Evolutionary conservation across 1,139 yeast species (phyloP).

Genomic region (Wickerhamiella infanticola): DNA sequence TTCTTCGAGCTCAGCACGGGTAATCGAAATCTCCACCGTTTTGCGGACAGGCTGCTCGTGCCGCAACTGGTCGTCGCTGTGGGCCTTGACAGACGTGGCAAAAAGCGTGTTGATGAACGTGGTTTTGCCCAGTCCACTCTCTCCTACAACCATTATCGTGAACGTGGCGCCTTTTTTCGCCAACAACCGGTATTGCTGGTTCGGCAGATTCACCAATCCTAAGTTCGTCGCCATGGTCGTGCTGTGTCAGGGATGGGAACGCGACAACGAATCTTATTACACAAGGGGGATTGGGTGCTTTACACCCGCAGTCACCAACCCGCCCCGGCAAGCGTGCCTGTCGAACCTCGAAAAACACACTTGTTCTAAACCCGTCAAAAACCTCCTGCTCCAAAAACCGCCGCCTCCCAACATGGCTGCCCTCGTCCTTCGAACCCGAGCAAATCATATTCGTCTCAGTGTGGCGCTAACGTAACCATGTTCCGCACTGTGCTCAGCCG

Average conservation of each 20-base stretch:
- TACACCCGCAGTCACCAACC: too few species aligned
- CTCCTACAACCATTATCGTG: slow-evolving; percentile 93
- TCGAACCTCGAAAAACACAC: too few species aligned
- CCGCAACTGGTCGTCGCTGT: slow-evolving; percentile 49
- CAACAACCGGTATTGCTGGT: slow-evolving; percentile 84
- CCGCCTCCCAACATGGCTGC: neutral
- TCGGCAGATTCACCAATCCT: slow-evolving; percentile 84
- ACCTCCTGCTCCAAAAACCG: neutral
- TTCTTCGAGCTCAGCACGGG: slow-evolving; percentile 85
- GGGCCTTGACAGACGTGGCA: slow-evolving; percentile 39
- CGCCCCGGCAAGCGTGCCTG: too few species aligned
- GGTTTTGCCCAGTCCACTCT: slow-evolving; percentile 78
- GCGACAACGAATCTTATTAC: neutral
- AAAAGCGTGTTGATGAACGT: slow-evolving; percentile 88
- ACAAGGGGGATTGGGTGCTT: too few species aligned
- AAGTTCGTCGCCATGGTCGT: slow-evolving; percentile 23
- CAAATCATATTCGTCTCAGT: too few species aligned
- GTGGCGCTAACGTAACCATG: neutral
- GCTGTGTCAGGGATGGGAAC: neutral
- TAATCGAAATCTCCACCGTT: slow-evolving; percentile 82
- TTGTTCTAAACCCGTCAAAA: neutral
- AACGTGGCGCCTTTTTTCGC: slow-evolving; percentile 80
- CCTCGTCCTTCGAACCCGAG: neutral
- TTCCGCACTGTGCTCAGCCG: neutral
- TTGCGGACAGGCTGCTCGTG: slow-evolving; percentile 62